Conservation (phyloP, 441 rosid genomes). For the Pelargonium myrrhifolium region DNA sequence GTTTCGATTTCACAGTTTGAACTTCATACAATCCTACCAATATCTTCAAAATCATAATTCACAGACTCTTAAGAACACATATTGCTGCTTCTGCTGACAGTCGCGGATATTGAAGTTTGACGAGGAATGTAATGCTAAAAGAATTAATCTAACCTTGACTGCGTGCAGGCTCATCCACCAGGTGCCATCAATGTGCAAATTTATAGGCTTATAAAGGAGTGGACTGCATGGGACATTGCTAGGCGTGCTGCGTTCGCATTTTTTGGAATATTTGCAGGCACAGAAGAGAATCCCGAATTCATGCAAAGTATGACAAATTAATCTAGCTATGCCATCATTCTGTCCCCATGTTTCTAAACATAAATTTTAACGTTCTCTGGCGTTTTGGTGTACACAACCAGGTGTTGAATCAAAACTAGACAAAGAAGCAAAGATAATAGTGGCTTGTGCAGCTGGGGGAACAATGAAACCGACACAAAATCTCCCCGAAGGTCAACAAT, state of each 20-base stretch:
- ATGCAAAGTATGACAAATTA: constrained; percentile 37
- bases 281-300: constrained; percentile 91
- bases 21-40: not conserved
- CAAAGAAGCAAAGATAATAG: constrained; percentile 77
- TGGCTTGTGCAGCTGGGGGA: constrained; percentile 84
- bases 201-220: constrained; percentile 82
- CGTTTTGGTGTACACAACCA: constrained; percentile 19
- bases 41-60: not conserved
- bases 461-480: constrained; percentile 79
- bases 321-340: constrained; percentile 2
- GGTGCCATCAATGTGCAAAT: constrained; percentile 85
- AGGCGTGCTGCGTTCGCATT: constrained; percentile 90
- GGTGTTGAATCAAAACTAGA: constrained; percentile 69
- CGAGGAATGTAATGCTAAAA: not conserved
- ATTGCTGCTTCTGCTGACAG: not conserved
- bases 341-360: not conserved
- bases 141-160: not conserved
- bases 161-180: constrained; percentile 59
- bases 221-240: constrained; percentile 88
- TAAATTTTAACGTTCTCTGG: not conserved
- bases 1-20: not conserved
- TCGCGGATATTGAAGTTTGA: no score
- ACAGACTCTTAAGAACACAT: not conserved
- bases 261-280: constrained; percentile 89
- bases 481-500: constrained; percentile 92